A percentile compares a stretch with the other conserved stretches of the same genome.
Evolutionary conservation across 2,329 filamentous ascomycete species (phyloP).

Genomic region (Pseudocercospora vitis): DNA sequence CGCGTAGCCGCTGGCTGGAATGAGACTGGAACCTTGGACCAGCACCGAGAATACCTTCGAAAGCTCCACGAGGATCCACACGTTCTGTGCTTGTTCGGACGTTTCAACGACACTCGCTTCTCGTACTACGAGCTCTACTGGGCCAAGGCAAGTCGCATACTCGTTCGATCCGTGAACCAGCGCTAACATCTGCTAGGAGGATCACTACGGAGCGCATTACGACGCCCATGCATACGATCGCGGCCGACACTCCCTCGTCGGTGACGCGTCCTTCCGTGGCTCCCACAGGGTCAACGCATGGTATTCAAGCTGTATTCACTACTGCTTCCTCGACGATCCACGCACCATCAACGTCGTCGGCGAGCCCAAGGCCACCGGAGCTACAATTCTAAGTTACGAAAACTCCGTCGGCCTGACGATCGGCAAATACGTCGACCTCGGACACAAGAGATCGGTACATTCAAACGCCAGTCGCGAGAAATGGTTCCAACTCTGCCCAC

Average conservation of each 20-base stretch:
- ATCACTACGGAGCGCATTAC: conserved; percentile 61
- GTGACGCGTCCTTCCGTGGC: conserved; percentile 56
- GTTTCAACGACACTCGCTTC: conserved; percentile 69
- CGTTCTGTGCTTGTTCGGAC: conserved; percentile 66
- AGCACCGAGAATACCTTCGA: conserved; percentile 70
- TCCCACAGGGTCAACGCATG: conserved; percentile 58
- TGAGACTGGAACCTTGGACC: conserved; percentile 70
- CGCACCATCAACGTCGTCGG: conserved; percentile 58
- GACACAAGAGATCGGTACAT: conserved; percentile 42
- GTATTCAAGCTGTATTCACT: conserved; percentile 59
- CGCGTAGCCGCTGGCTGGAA: conserved; percentile 79
- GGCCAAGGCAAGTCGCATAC: conserved; percentile 55
- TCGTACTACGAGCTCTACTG: conserved; percentile 80
- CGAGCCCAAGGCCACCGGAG: conserved; percentile 71
- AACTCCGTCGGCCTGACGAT: conserved; percentile 71
- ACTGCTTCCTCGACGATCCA: conserved; percentile 60
- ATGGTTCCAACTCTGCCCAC: conserved; percentile 47
- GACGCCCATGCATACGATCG: conserved; percentile 57
- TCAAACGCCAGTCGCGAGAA: conserved; percentile 41
- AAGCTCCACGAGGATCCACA: conserved; percentile 70
- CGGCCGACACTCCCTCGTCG: conserved; percentile 61
- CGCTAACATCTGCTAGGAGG: conserved; percentile 44
- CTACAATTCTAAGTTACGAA: conserved; percentile 70
- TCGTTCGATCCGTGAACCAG: conserved; percentile 15
- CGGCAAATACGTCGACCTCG: conserved; percentile 50